Evolutionary conservation across 768 basidiomycete genomes (phyloP), one percentile per base, ranked within the genome.

Genomic region (Rhizopogon vinicolor): DNA sequence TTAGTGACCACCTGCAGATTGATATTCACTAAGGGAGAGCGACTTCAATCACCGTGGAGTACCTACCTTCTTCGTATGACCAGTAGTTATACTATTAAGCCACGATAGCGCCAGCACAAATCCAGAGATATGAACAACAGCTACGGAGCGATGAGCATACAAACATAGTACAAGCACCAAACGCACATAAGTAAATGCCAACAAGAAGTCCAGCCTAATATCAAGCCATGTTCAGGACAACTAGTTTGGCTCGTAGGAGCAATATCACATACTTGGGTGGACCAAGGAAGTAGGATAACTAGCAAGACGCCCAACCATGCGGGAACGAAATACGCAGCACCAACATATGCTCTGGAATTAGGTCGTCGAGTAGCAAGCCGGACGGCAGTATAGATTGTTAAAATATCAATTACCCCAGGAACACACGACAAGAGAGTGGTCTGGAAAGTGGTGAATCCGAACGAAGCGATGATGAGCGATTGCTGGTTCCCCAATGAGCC

Each of bases 341-440:
- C 77, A 25, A 86, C 77, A 59, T 78, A 85, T 14, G 80, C 85
- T 37, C 81, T 73, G 33, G 78, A 73, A 65, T 87, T 77, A 13
- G 72, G 73, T 33, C 77, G 73, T 41, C 74, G 74, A 22, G 81
- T 73, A 22, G 79, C 79, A 52, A 86, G 63, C 7, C 62, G 75
- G 3, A 85, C 81, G 14, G 83, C 84, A 4, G 81, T 77, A 66
- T 68, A 86, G 52, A 87, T 88, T 0, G 84, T 85, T 8, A 84
- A 68, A 53, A 89, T 85, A 63, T 83, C 81, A 51, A 86, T 66
- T 4, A 77, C 57, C 37, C 84, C 85, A 62, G 78, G 78, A 33
- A 84, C 83, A 56, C 83, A 84, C 9, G 80, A 79, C 3, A 87
- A 75, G 6, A 86, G 75, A 4, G 85, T 86, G 0, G 85, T 86